Base-by-base conservation (phyloP, 805 yeast species). In the Suhomyces xylopsoci region DNA sequence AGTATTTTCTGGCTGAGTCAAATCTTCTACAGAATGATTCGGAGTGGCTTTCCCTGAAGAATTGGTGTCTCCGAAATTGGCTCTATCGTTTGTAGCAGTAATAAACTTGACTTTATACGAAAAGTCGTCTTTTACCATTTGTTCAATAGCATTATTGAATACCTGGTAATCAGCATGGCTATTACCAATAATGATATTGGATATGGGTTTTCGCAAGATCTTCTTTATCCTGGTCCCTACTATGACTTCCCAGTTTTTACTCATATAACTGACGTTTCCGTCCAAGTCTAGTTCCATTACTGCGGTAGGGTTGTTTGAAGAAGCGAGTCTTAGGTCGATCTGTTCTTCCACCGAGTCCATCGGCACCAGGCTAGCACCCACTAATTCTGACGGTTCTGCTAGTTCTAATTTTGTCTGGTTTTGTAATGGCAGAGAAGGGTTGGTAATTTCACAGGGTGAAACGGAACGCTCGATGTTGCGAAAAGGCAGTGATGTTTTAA, bases 241-340 rank as follows among this genome's bases (percentile, higher is more conserved):
- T 7, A 91, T 78, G 7, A 78, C 64, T 57, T 84, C 87, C 97
- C 97, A 93, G 57, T 86, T 81, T 57, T 80, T 81, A 56, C 93
- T 81, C 24, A 91, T 67, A 65, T 87, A 89, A 50, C 80, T 80
- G n/a, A 94, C 84, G 32, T 79, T 82, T 28, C 97, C 90, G 61
- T 85, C 86, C 63, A 90, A 70, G 62, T 87, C 92, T 55, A 94
- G 71, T 68, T 93, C 99, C 70, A 93, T 71, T 3, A 93, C 85
- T n/a, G 86, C 83, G 10, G 90, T 85, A 1, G 89, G 88, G 56
- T 84, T 85, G 54, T 80, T 77, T 1, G 86, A 78, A n/a, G 88
- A 82, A 0, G 91, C 91, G 26, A 81, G 67, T 12, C 78, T 72
- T 49, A 87, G 68, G 57, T 85, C 90, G 14, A 80, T 73, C 52